A percentile compares a stretch with the other conserved stretches of the same genome.
Conservation (phyloP, 2,329 filamentous ascomycete species). For the Albophoma yamanashiensis region DNA sequence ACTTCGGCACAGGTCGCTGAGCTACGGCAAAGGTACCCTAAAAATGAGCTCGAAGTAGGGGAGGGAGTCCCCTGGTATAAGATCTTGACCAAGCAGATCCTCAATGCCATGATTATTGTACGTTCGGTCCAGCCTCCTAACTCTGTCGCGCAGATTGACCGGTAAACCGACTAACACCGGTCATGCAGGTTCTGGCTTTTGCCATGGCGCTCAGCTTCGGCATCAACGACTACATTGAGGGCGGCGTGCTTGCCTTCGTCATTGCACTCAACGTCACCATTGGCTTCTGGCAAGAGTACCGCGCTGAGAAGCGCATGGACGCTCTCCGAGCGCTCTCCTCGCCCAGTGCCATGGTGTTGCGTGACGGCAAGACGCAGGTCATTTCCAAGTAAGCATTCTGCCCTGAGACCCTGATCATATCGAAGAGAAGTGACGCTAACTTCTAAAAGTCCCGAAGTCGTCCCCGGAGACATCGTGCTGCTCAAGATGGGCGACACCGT, state of each 20-base stretch:
- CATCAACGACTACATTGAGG: slow-evolving; percentile 57
- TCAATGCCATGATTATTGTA: slow-evolving; percentile 69
- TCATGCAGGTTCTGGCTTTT: slow-evolving; percentile 57
- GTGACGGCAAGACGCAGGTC: slow-evolving; percentile 46
- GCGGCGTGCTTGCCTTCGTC: slow-evolving; percentile 55
- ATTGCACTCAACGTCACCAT: slow-evolving; percentile 60
- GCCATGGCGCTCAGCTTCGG: slow-evolving; percentile 64
- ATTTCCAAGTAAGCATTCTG: slow-evolving; percentile 40
- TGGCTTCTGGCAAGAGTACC: slow-evolving; percentile 54
- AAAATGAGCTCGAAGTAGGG: slow-evolving; percentile 61
- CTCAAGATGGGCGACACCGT: slow-evolving; percentile 65
- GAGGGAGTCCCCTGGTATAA: slow-evolving; percentile 59
- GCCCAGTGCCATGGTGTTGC: slow-evolving; percentile 51
- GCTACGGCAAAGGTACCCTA: slow-evolving; percentile 49
- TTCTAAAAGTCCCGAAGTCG: slow-evolving; percentile 42
- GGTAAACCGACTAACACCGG: neutral
- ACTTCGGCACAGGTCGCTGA: slow-evolving; percentile 47
- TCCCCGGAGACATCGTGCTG: slow-evolving; percentile 60
- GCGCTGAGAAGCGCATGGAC: slow-evolving; percentile 58
- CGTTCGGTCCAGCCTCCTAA: slow-evolving; percentile 12
- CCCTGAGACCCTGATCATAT: no score
- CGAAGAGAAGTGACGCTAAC: slow-evolving; percentile 5
- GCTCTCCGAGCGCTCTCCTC: slow-evolving; percentile 50
- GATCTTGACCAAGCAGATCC: slow-evolving; percentile 60
- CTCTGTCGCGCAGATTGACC: neutral